Evolutionary conservation across 176 grass and related monocot species (phyloP).

Genomic region (Musa schizocarpa): DNA sequence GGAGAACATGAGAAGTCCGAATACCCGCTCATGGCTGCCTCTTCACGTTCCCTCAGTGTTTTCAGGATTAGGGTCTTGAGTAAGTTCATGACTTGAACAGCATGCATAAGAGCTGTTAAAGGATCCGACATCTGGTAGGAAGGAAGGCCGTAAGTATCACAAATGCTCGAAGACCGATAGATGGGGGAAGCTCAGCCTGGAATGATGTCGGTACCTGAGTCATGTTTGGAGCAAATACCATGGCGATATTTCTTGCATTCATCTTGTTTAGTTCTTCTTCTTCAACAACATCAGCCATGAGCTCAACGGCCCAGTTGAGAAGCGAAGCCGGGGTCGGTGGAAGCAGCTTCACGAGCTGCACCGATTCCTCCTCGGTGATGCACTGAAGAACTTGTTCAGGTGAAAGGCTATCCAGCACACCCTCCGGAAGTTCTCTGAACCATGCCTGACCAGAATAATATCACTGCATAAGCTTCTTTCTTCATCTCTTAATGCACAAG

Average conservation of each 20-base stretch:
- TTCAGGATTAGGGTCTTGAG: slow-evolving; percentile 87
- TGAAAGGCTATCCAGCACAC: slow-evolving; percentile 70
- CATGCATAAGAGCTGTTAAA: slow-evolving; percentile 92
- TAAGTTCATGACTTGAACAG: slow-evolving; percentile 97
- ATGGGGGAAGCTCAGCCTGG: not conserved
- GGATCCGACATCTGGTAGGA: slow-evolving; percentile 90
- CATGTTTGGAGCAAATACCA: slow-evolving; percentile 97
- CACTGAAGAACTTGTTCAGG: slow-evolving; percentile 72
- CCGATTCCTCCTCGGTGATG: slow-evolving; percentile 75
- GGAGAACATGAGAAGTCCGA: slow-evolving; percentile 58
- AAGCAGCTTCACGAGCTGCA: slow-evolving; percentile 54
- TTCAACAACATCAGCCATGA: slow-evolving; percentile 86
- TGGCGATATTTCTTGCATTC: slow-evolving; percentile 92
- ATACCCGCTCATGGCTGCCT: slow-evolving; percentile 38
- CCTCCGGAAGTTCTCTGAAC: slow-evolving; percentile 94
- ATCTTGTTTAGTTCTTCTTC: slow-evolving; percentile 90
- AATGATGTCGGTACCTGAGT: slow-evolving; percentile 52
- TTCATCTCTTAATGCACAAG: not conserved
- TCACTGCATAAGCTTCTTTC: not conserved
- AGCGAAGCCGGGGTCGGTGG: slow-evolving; percentile 55
- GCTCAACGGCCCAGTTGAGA: slow-evolving; percentile 74
- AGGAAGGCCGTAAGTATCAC: slow-evolving; percentile 21
- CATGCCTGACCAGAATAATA: slow-evolving; percentile 41
- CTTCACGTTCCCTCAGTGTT: slow-evolving; percentile 59
- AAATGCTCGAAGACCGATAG: not conserved